A percentile compares a stretch with the other conserved stretches of the same genome.
These are phyloP conservation scores for Cryomyces minteri DNA, from an alignment of 495 filamentous ascomycete species.

Conservation along the genomic window DNA sequence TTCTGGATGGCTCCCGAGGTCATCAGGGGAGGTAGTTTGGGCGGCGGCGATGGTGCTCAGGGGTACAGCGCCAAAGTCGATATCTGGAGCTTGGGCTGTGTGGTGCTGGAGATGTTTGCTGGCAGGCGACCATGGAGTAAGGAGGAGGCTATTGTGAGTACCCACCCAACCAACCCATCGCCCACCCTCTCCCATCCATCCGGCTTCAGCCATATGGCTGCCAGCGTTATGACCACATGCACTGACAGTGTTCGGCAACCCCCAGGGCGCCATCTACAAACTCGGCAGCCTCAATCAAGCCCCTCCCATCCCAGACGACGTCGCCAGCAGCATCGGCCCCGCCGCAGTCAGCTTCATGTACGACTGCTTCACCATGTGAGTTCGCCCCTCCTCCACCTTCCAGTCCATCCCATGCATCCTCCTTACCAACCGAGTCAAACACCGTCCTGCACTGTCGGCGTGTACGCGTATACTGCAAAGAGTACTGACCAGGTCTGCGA, in stretches of 20 bases:
- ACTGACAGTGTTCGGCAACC: too few species aligned
- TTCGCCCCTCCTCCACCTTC: slow-evolving; percentile 9
- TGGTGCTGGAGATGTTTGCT: slow-evolving; percentile 97
- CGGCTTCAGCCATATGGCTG: too few species aligned
- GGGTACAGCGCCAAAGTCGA: slow-evolving; percentile 97
- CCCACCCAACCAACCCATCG: too few species aligned
- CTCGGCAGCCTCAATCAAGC: slow-evolving; percentile 82
- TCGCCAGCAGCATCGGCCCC: slow-evolving; percentile 57
- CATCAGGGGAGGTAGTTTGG: slow-evolving; percentile 53
- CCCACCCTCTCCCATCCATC: too few species aligned
- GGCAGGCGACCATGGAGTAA: slow-evolving; percentile 89
- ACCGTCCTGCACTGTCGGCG: background rate
- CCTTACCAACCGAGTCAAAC: background rate
- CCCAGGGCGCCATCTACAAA: slow-evolving; percentile 78
- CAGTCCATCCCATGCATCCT: background rate
- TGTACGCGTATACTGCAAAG: background rate
- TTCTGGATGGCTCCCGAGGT: slow-evolving; percentile 99
- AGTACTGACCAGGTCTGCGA: background rate
- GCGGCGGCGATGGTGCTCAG: slow-evolving; percentile 25
- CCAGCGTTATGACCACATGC: too few species aligned
- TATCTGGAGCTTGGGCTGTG: slow-evolving; percentile 95
- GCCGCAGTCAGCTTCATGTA: slow-evolving; percentile 85
- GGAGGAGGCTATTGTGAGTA: slow-evolving; percentile 66
- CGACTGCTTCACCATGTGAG: slow-evolving; percentile 95
- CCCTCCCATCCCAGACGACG: slow-evolving; percentile 91